Evolutionary conservation across 768 basidiomycete species (phyloP).

Genomic region (Kwoniella dendrophila): DNA sequence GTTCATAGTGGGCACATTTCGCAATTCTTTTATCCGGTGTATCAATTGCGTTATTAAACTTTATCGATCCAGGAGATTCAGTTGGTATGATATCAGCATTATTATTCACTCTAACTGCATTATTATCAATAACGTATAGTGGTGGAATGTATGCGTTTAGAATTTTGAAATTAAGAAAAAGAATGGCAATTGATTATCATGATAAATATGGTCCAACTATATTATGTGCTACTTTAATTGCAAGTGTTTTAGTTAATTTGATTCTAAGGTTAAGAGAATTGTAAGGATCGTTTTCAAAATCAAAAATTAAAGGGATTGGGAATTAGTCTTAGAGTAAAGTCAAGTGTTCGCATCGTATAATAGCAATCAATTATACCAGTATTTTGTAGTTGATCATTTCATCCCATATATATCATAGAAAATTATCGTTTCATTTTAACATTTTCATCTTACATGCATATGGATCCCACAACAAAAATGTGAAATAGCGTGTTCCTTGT

Average conservation of each 20-base stretch:
- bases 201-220: slow-evolving; percentile 52
- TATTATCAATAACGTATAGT: slow-evolving; percentile 84
- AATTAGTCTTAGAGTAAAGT: too few species aligned
- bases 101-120: slow-evolving; percentile 85
- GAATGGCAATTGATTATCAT: slow-evolving; percentile 53
- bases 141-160: slow-evolving; percentile 58
- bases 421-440: too few species aligned
- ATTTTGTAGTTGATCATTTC: too few species aligned
- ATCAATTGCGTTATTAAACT: slow-evolving; percentile 63
- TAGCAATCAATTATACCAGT: too few species aligned
- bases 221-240: slow-evolving; percentile 45
- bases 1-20: slow-evolving; percentile 64
- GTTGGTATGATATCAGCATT: slow-evolving; percentile 81
- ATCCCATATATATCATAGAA: too few species aligned
- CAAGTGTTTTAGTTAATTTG: slow-evolving; percentile 50
- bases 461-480: too few species aligned
- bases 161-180: slow-evolving; percentile 45
- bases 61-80: slow-evolving; percentile 56
- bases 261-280: slow-evolving; percentile 49
- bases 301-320: too few species aligned
- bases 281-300: too few species aligned
- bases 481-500: too few species aligned
- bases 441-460: too few species aligned
- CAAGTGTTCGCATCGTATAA: too few species aligned
- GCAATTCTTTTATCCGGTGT: slow-evolving; percentile 58